These are phyloP conservation scores for Phycomyces blakesleeanus DNA, from an alignment of 192 early-diverging fungal genomes.

Conservation along the genomic window DNA sequence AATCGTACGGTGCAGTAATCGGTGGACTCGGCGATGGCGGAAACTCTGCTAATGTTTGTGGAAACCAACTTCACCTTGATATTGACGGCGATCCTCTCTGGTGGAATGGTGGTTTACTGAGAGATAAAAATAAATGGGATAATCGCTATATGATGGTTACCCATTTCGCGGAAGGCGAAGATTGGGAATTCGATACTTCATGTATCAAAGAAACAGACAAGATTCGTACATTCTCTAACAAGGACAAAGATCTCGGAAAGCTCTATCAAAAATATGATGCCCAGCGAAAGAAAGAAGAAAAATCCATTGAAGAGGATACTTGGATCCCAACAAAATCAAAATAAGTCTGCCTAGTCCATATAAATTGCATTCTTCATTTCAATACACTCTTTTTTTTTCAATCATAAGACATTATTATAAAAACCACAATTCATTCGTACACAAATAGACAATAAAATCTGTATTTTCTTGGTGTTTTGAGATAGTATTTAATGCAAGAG, in stretches of 20 bases:
- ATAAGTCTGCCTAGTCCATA: too few species aligned
- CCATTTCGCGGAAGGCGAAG: slow-evolving; percentile 38
- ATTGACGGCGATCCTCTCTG: slow-evolving; percentile 37
- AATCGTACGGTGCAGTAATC: slow-evolving; percentile 47
- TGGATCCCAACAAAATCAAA: too few species aligned
- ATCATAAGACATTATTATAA: too few species aligned
- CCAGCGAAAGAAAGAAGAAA: too few species aligned
- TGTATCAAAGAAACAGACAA: slow-evolving; percentile 40
- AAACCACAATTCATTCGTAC: too few species aligned
- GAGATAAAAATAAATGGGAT: slow-evolving; percentile 42
- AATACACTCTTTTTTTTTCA: too few species aligned
- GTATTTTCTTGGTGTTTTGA: too few species aligned
- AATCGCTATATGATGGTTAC: slow-evolving; percentile 36
- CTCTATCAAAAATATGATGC: too few species aligned
- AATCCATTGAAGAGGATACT: too few species aligned
- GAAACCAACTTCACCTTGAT: slow-evolving; percentile 44
- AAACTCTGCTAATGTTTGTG: slow-evolving; percentile 34
- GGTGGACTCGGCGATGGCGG: slow-evolving; percentile 42
- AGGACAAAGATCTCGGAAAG: slow-evolving; percentile 6
- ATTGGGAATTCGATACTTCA: slow-evolving; percentile 40
- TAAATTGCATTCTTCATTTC: too few species aligned
- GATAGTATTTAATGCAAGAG: too few species aligned
- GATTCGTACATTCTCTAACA: slow-evolving; percentile 10
- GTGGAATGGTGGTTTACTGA: slow-evolving; percentile 50
- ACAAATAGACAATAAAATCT: too few species aligned